Base-by-base conservation (phyloP, 306 rosid species). In the Ormosia emarginata region DNA sequence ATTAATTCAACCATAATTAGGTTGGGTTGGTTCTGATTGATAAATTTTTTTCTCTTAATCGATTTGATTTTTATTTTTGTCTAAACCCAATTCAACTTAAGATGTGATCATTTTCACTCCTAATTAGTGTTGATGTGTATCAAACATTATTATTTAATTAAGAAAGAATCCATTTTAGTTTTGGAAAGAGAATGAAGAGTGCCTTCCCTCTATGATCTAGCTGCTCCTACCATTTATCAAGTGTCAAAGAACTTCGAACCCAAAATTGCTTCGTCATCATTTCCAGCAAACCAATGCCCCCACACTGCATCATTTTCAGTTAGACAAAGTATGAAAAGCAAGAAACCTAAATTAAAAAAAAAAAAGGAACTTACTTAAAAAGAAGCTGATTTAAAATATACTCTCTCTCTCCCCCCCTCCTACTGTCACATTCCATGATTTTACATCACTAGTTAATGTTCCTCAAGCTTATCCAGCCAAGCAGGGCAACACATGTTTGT, bases 391-490 rank as follows among this genome's bases (percentile, higher is more conserved):
- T 53, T 81, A 59, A 49, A 46, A 73, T 53, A 29, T 62, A 11
- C 78, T 52, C 36, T 59, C 24, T 24, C 24, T 24, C 85, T 41
- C 24, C 24, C 73, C 74, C 61, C 59, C 81, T 64, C 81, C 86
- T 78, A 68, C 77, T 82, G 88, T 84, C 89, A 82, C 81, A 71
- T 85, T 87, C 90, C 86, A 88, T 87, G 94, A 94, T 87, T 84
- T 92, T 89, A 88, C 97, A 87, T 84, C 90, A 94, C 92, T 89
- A 74, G 82, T 68, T 89, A 79, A 81, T 86, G 80, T 81, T 88
- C 79, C 53, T 81, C 61, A 36, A 85, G 62, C 75, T 86, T 84
- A 85, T 88, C 91, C 81, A 81, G 49, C 88, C 81, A 83, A 74
- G 49, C 67, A 85, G 44, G 6, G 34, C 71, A 24, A 53, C 40